Evolutionary conservation across 495 filamentous ascomycete species (phyloP), one percentile per base, ranked within the genome.

Genomic region (Daldinia grandis): DNA sequence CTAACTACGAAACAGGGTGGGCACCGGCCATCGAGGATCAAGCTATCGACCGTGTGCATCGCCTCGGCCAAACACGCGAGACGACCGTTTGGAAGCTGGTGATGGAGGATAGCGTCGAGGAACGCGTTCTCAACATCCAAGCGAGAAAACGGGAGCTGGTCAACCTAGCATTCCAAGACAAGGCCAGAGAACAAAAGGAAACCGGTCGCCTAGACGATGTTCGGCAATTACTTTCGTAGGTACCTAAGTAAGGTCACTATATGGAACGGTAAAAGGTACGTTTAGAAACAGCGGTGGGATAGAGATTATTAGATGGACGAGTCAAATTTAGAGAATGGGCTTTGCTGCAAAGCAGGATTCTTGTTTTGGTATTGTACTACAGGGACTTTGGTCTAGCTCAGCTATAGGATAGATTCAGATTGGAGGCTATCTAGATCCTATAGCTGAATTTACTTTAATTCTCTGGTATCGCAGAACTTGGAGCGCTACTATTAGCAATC

Each of bases 11-110:
- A 5, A 44, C 25, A 81, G 79, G 93, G 94, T 97, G 94, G 93
- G 93, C 93, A 3, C 93, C 93, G 0, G 94, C 93, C 0, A 94
- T 97, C 64, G 94, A 98, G 78, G 93, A 97, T 73, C 94, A 98
- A 74, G 94, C 94, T 27, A 87, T 97, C 2, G 94, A 98, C 75
- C 89, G 94, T 1, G 94, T 97, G 17, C 93, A 97, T 68, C 84
- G 94, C 4, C 85, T 97, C 0, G 94, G 94, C 2, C 94, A 98
- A 79, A 94, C 84, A 60, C 83, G 90, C 31, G 86, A 89, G 66
- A 91, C 89, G 0, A 92, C 88, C 1, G 91, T 97, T 5, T 95
- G 91, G 86, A 83, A 93, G 60, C 79, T 97, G 5, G 87, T 97
- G 0, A 91, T 97, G 85, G 91, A 97, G 61, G 87, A 84, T 17